Evolutionary conservation across 2,329 filamentous ascomycete species (phyloP).

Genomic region (Furcasterigmium furcatum): DNA sequence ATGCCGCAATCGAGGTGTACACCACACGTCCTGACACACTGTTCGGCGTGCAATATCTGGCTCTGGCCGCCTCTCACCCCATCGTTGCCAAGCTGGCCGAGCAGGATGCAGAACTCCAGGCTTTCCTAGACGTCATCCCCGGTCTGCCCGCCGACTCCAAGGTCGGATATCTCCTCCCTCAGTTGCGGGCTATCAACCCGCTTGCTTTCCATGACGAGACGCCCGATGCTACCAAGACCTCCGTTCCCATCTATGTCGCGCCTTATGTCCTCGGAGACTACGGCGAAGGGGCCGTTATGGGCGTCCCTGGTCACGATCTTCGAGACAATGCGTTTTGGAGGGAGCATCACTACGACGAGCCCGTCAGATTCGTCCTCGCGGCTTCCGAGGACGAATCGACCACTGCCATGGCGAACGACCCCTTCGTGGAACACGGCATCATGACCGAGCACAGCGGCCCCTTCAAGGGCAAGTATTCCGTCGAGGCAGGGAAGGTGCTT

Average conservation of each 20-base stretch:
- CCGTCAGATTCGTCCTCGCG: constrained; percentile 61
- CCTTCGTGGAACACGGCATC: constrained; percentile 63
- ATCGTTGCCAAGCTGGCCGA: constrained; percentile 61
- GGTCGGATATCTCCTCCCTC: constrained; percentile 64
- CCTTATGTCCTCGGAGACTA: constrained; percentile 85
- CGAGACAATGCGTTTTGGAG: constrained; percentile 81
- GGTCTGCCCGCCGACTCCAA: constrained; percentile 53
- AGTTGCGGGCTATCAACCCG: constrained; percentile 63
- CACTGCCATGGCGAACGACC: constrained; percentile 40
- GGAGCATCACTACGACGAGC: constrained; percentile 58
- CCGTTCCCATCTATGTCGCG: constrained; percentile 74
- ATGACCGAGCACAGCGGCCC: constrained; percentile 64
- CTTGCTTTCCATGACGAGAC: constrained; percentile 52
- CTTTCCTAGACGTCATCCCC: constrained; percentile 64
- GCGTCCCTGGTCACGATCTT: constrained; percentile 80
- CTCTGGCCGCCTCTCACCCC: constrained; percentile 70
- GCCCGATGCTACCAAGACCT: constrained; percentile 47
- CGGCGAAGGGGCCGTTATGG: constrained; percentile 87
- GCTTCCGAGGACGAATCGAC: constrained; percentile 45
- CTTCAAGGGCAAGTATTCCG: constrained; percentile 62
- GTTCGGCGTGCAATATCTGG: constrained; percentile 83
- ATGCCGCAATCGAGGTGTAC: constrained; percentile 65
- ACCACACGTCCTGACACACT: constrained; percentile 84
- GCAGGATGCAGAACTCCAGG: constrained; percentile 57
- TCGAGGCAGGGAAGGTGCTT: constrained; percentile 59